phyloP scores from a whole-genome alignment of 495 filamentous ascomycete genomes.

The Podospora pseudopauciseta region DNA sequence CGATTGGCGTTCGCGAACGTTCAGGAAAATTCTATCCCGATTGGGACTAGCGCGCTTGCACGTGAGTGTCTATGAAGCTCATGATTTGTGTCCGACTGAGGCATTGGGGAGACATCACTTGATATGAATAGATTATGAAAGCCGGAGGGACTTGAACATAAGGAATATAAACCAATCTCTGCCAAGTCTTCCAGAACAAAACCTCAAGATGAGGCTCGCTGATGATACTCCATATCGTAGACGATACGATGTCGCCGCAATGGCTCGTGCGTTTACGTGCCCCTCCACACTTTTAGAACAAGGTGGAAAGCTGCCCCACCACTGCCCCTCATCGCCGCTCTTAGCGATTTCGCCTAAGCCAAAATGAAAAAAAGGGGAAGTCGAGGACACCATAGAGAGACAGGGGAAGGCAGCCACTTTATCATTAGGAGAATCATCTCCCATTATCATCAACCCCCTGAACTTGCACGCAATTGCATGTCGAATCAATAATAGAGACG shows the following conservation, averaged over 20 bases:
- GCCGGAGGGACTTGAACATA: neutral
- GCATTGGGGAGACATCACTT: neutral
- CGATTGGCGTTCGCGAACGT: conserved; percentile 25
- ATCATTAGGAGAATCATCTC: neutral
- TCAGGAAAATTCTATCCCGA: conserved; percentile 36
- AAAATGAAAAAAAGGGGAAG: conserved; percentile 6
- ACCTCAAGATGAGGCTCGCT: neutral
- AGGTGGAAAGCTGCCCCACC: conserved; percentile 27
- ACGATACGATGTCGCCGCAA: neutral
- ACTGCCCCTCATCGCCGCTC: conserved; percentile 28
- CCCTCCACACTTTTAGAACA: conserved; percentile 25
- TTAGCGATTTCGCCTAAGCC: conserved; percentile 8
- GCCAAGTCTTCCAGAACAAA: neutral
- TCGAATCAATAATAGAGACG: neutral
- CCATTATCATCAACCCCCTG: conserved; percentile 3
- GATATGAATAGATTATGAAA: neutral
- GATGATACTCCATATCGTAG: neutral
- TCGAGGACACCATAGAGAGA: neutral
- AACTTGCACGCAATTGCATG: conserved; percentile 4
- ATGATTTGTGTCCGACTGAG: neutral
- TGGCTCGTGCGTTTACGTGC: conserved; percentile 25
- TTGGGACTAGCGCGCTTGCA: conserved; percentile 14
- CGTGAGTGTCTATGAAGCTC: neutral
- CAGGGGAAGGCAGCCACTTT: neutral
- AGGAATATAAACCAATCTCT: neutral